phyloP scores from a whole-genome alignment of 306 rosid species.

The Amphicarpaea edgeworthii region DNA sequence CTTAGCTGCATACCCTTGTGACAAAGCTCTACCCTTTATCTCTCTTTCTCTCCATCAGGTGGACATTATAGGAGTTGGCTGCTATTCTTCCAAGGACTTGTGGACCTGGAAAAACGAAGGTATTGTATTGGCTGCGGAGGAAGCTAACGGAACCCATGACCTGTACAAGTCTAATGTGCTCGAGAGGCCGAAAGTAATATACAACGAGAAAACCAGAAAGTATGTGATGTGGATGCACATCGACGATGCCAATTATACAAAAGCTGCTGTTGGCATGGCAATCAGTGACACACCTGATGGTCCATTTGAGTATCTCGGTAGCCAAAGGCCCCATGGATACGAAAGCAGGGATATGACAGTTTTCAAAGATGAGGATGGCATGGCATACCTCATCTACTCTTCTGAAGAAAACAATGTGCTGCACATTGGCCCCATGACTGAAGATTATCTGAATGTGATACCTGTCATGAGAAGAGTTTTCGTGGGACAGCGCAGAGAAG shows the following conservation, averaged over 20 bases:
- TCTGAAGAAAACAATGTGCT: conserved; percentile 86
- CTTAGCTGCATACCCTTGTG: conserved; percentile 32
- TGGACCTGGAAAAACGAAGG: conserved; percentile 97
- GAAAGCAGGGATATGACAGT: conserved; percentile 94
- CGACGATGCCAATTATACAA: conserved; percentile 87
- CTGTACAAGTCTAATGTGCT: conserved; percentile 86
- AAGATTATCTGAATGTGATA: conserved; percentile 74
- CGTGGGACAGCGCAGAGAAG: conserved; percentile 90
- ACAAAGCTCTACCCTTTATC: background rate
- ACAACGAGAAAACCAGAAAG: conserved; percentile 77
- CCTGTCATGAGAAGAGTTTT: conserved; percentile 67
- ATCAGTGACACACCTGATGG: conserved; percentile 80
- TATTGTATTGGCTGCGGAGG: conserved; percentile 77
- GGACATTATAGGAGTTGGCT: conserved; percentile 93
- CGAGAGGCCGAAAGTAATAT: conserved; percentile 95
- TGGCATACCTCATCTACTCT: conserved; percentile 86
- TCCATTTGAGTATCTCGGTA: conserved; percentile 79
- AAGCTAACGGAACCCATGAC: conserved; percentile 79
- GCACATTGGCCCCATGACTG: conserved; percentile 79
- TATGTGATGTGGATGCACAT: conserved; percentile 99
- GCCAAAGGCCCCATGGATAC: conserved; percentile 86
- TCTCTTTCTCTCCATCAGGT: conserved; percentile 58
- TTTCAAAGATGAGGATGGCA: conserved; percentile 86
- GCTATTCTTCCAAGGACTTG: conserved; percentile 92
- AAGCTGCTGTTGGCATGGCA: conserved; percentile 85